These are phyloP conservation scores for Nannochloropsis gaditana DNA, from an alignment of 108 stramenopile species.

Conservation along the genomic window DNA sequence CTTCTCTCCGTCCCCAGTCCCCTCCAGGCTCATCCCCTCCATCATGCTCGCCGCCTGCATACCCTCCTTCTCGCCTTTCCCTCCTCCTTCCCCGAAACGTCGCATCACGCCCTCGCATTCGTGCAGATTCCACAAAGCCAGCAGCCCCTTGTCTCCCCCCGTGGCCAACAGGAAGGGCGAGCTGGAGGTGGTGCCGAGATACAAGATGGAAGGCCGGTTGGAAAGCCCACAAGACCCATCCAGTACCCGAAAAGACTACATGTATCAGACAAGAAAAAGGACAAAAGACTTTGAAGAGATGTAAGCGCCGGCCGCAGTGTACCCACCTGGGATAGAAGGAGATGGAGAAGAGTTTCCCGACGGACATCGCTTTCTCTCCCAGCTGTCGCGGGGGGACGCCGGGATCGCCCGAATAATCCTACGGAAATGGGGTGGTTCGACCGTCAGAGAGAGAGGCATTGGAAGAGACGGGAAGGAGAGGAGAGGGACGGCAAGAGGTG, in stretches of 20 bases:
- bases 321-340: slow-evolving; percentile 34
- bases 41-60: slow-evolving; percentile 39
- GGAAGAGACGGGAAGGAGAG: not conserved
- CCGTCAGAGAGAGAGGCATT: not conserved
- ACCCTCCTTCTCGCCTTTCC: slow-evolving; percentile 27
- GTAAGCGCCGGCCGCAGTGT: not conserved
- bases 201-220: not conserved
- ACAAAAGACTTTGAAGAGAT: not conserved
- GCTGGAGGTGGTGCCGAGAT: not conserved
- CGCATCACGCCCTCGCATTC: not conserved
- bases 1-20: not conserved
- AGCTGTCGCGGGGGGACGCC: slow-evolving; percentile 27
- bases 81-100: not conserved
- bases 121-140: slow-evolving; percentile 14
- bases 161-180: slow-evolving; percentile 50
- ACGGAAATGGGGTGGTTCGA: not conserved
- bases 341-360: slow-evolving; percentile 41
- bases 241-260: not conserved
- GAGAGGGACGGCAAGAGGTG: not conserved
- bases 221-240: not conserved
- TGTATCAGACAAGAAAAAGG: not conserved
- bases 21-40: slow-evolving; percentile 14
- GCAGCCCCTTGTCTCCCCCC: slow-evolving; percentile 47
- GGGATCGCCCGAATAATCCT: not conserved
- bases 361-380: slow-evolving; percentile 45